Conservation (phyloP, 2,329 filamentous ascomycete genomes). For the Botryotinia globosa region DNA sequence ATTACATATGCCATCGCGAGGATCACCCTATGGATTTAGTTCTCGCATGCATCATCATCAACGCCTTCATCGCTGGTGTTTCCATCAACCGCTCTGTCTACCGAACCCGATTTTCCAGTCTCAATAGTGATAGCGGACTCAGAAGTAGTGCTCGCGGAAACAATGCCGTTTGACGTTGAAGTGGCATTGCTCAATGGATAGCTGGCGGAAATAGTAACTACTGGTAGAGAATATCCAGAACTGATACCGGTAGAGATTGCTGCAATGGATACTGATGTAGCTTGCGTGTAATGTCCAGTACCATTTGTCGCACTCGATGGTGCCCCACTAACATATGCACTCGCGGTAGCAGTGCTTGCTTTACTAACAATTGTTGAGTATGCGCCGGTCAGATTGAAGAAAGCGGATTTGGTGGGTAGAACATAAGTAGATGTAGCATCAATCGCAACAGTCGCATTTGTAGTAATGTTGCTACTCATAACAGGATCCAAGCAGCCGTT, state of each 20-base stretch:
- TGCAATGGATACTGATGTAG: neutral
- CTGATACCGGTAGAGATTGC: no score
- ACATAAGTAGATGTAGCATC: neutral
- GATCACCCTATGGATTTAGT: neutral
- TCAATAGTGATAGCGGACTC: neutral
- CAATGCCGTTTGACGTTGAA: neutral
- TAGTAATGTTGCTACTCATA: neutral
- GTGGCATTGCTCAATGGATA: neutral
- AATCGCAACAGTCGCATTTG: neutral
- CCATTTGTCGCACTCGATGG: neutral
- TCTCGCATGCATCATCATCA: neutral
- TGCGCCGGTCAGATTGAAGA: constrained; percentile 1
- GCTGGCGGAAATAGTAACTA: neutral
- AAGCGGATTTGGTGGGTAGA: neutral
- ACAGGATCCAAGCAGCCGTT: constrained; percentile 15
- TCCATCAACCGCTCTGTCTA: neutral
- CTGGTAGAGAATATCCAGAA: neutral
- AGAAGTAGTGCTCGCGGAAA: no score
- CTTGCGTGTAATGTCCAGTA: neutral
- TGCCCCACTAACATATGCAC: neutral
- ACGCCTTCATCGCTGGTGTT: neutral
- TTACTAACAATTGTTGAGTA: neutral
- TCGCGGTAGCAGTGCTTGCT: neutral
- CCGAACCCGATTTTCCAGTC: neutral
- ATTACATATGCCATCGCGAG: neutral